These are phyloP conservation scores for Cercophora newfieldiana DNA, from an alignment of 495 filamentous ascomycete species.

Conservation along the genomic window DNA sequence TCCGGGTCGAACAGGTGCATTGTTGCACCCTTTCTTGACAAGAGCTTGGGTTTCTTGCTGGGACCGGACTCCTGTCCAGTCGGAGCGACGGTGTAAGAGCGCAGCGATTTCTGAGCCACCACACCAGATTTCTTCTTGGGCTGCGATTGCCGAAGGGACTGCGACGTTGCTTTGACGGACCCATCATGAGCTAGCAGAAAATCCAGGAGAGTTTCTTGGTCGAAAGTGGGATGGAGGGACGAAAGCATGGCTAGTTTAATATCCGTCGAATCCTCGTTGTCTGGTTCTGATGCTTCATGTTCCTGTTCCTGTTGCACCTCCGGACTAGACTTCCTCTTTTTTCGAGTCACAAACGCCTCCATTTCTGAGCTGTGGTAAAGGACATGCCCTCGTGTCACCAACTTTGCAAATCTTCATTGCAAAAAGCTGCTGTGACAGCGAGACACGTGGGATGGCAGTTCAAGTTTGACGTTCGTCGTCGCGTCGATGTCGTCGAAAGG, in stretches of 20 bases:
- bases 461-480: not conserved
- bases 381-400: not conserved
- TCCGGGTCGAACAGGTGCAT: slow-evolving; percentile 77
- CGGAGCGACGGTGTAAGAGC: slow-evolving; percentile 47
- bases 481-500: slow-evolving; percentile 11
- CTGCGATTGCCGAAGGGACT: slow-evolving; percentile 44
- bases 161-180: slow-evolving; percentile 63
- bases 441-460: not conserved
- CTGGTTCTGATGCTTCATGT: slow-evolving; percentile 6
- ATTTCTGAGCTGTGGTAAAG: slow-evolving; percentile 25
- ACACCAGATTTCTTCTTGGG: slow-evolving; percentile 38
- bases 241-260: slow-evolving; percentile 80
- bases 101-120: slow-evolving; percentile 60
- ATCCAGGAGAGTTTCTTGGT: slow-evolving; percentile 71
- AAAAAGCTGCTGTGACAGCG: not conserved
- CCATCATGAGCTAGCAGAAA: slow-evolving; percentile 75
- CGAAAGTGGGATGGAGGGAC: slow-evolving; percentile 67
- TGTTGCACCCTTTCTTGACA: slow-evolving; percentile 76
- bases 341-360: slow-evolving; percentile 48
- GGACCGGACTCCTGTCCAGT: slow-evolving; percentile 16
- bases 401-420: not conserved
- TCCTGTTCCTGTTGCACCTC: not conserved
- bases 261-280: slow-evolving; percentile 73
- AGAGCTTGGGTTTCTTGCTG: slow-evolving; percentile 46
- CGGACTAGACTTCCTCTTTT: slow-evolving; percentile 43